A percentile compares a stretch with the other conserved stretches of the same genome.
Evolutionary conservation across 2,329 filamentous ascomycete species (phyloP).

Genomic region (Madurella mycetomatis): DNA sequence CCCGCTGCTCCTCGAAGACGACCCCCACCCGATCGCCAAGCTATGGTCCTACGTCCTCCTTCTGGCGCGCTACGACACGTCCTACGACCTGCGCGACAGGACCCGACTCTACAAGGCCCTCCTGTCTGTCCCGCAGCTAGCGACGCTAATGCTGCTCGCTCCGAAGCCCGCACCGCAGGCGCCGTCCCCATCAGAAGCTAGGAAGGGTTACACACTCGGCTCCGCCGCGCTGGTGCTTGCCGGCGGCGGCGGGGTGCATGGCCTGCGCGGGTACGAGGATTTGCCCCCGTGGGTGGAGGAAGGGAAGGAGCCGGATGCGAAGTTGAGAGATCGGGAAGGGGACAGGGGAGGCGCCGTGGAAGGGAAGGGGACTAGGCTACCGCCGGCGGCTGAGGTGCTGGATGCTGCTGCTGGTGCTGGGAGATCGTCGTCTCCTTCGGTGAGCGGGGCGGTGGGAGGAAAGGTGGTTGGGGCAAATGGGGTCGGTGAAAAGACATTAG

Average conservation of each 20-base stretch:
- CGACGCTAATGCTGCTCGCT: conserved; percentile 82
- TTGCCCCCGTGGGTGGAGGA: conserved; percentile 81
- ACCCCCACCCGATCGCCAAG: conserved; percentile 64
- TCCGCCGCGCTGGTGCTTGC: conserved; percentile 83
- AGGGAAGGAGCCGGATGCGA: conserved; percentile 74
- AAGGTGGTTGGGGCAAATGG: conserved; percentile 43
- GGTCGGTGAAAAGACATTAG: conserved; percentile 69
- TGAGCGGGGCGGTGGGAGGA: conserved; percentile 40
- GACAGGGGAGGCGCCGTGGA: conserved; percentile 33
- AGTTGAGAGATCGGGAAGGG: conserved; percentile 54
- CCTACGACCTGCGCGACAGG: conserved; percentile 90
- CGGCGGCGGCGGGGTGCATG: conserved; percentile 66
- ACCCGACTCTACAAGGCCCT: conserved; percentile 84
- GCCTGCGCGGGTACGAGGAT: conserved; percentile 71
- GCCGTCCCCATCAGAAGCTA: conserved; percentile 79
- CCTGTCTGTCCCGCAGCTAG: conserved; percentile 77
- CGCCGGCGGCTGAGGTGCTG: conserved; percentile 58
- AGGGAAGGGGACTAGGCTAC: conserved; percentile 37
- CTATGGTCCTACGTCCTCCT: conserved; percentile 83
- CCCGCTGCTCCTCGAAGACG: conserved; percentile 35
- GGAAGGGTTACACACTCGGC: conserved; percentile 73
- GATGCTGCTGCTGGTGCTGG: conserved; percentile 49
- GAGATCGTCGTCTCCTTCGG: conserved; percentile 34
- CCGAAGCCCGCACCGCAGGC: conserved; percentile 91
- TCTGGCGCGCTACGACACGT: conserved; percentile 86